These are phyloP conservation scores for Calocybe gambosa DNA, from an alignment of 1,284 basidiomycete species.

Conservation along the genomic window DNA sequence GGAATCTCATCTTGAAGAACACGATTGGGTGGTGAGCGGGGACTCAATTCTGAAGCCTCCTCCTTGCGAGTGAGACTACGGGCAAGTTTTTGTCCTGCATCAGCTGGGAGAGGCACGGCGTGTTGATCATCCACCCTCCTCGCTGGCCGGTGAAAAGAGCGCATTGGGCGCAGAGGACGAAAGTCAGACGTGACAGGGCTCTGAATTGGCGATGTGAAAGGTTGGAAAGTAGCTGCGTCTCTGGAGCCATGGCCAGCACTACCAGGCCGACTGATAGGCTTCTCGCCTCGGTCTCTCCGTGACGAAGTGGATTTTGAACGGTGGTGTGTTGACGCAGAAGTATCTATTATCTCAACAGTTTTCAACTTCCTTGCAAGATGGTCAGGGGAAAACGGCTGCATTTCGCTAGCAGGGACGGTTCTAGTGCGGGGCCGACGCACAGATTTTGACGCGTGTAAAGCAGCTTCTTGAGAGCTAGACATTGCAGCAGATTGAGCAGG, in stretches of 20 bases:
- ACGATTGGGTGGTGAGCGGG: constrained; percentile 10
- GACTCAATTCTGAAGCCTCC: constrained; percentile 8
- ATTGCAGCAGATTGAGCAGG: constrained; percentile 15
- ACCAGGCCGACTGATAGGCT: constrained; percentile 7
- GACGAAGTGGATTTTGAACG: constrained; percentile 4
- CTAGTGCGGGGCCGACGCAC: constrained; percentile 37
- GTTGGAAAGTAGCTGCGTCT: constrained; percentile 13
- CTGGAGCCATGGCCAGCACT: constrained; percentile 17
- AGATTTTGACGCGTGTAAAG: constrained; percentile 30
- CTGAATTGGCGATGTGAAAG: constrained; percentile 16
- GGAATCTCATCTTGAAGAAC: constrained; percentile 10
- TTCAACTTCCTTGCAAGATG: constrained; percentile 56
- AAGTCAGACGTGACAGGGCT: constrained; percentile 22
- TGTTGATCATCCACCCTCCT: constrained; percentile 25
- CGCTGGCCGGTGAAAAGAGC: constrained; percentile 51
- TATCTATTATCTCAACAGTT: constrained; percentile 36
- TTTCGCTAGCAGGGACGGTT: constrained; percentile 38
- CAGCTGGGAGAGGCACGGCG: constrained; percentile 24
- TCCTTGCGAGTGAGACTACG: constrained; percentile 21
- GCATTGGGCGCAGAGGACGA: constrained; percentile 39
- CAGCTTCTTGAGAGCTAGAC: constrained; percentile 35
- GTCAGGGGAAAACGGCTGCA: constrained; percentile 43
- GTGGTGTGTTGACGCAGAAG: constrained; percentile 11
- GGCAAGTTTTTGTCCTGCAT: constrained; percentile 26
- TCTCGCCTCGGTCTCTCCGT: constrained; percentile 4